These are phyloP conservation scores for Ambrosiella beaveri DNA, from an alignment of 2,329 filamentous ascomycete species.

Conservation along the genomic window DNA sequence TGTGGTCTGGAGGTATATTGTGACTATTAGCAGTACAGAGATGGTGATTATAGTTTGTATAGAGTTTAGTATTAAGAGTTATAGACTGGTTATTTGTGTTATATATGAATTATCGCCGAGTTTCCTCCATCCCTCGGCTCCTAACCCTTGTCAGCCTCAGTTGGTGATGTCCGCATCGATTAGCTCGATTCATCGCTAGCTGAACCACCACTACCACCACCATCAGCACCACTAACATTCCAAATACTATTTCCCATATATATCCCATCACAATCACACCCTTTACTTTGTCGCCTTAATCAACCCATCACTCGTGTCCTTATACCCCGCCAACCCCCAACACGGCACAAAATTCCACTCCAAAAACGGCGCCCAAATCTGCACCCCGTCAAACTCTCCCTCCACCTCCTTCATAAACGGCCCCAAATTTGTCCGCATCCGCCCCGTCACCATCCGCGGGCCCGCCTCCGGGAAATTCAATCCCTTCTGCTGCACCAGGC, in stretches of 20 bases:
- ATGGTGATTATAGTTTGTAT: no score
- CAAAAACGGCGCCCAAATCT: conserved; percentile 14
- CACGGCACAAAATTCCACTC: conserved; percentile 15
- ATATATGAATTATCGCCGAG: no score
- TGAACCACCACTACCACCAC: no score
- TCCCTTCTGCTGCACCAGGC: conserved; percentile 18
- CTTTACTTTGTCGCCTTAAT: background rate
- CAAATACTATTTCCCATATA: background rate
- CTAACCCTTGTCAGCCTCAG: no score
- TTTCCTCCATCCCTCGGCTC: no score
- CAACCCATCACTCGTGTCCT: background rate
- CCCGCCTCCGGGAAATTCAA: background rate
- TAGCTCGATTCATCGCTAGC: no score
- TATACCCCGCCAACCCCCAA: conserved; percentile 12
- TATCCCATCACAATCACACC: background rate
- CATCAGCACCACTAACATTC: no score
- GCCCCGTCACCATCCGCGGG: conserved; percentile 11
- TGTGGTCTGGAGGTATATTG: no score
- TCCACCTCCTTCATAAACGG: conserved; percentile 14
- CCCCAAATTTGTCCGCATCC: conserved; percentile 16
- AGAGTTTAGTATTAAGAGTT: no score
- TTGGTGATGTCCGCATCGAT: no score
- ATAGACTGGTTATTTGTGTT: no score
- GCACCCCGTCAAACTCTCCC: conserved; percentile 11
- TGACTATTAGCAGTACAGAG: no score